Conservation (phyloP, 495 filamentous ascomycete genomes). For the Xylaria grammica region DNA sequence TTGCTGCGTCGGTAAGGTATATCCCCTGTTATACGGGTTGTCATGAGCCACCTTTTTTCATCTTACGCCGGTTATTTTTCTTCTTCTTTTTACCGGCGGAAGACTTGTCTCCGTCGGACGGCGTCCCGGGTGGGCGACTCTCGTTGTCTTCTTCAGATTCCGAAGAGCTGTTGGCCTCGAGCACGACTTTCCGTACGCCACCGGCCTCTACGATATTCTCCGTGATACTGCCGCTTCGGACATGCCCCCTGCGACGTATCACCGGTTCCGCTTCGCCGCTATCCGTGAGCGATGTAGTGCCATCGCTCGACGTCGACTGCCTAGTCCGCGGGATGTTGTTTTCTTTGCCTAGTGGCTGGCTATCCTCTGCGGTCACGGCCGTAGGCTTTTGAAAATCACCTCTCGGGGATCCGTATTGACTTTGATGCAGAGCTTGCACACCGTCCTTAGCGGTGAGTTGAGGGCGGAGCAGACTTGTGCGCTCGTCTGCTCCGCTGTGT, state of each 20-base stretch:
- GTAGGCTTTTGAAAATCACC: conserved; percentile 38
- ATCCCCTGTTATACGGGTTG: conserved; percentile 7
- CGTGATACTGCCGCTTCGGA: conserved; percentile 85
- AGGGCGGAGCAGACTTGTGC: conserved; percentile 45
- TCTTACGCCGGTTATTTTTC: conserved; percentile 48
- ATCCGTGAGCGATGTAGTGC: conserved; percentile 25
- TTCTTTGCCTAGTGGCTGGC: conserved; percentile 28
- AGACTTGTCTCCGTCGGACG: conserved; percentile 21
- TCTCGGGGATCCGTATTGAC: conserved; percentile 62
- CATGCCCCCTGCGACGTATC: conserved; percentile 56
- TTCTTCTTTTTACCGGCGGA: conserved; percentile 38
- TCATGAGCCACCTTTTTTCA: conserved; percentile 47
- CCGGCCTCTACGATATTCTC: conserved; percentile 84
- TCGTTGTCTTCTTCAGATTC: conserved; percentile 29
- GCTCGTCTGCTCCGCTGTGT: conserved; percentile 43
- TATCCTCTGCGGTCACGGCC: conserved; percentile 28
- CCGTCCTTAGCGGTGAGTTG: conserved; percentile 64
- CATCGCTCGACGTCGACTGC: conserved; percentile 19
- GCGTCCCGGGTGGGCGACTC: conserved; percentile 11
- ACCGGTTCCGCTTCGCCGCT: conserved; percentile 26
- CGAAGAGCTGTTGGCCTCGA: conserved; percentile 70
- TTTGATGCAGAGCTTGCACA: conserved; percentile 66
- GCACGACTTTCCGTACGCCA: conserved; percentile 82
- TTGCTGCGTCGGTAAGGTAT: background rate
- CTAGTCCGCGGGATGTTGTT: conserved; percentile 29